Evolutionary conservation across 495 filamentous ascomycete species (phyloP), one percentile per base, ranked within the genome.

Genomic region (Penicillium egyptiacum): DNA sequence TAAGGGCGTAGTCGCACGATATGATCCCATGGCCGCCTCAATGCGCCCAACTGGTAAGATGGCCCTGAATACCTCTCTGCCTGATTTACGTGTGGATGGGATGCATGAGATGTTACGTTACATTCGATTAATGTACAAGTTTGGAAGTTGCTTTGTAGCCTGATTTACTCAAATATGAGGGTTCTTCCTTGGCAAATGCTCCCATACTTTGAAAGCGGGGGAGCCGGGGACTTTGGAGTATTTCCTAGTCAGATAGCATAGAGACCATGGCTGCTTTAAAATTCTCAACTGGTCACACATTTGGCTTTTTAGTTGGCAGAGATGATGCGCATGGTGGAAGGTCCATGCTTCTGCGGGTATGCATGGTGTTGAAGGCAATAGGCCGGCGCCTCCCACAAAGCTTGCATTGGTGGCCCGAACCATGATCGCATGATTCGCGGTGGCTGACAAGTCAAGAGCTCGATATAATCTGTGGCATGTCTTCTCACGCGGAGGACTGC

Each of bases 11-110:
- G 39, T 16, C 23, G 47, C 56, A 55, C 53, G 64, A 64, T 60
- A 12, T 53, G 62, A 55, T 62, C 59, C 54, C 54, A 55, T 53
- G 62, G 39, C 45, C n/a, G 28, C 33, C 33, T 55, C 60, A 67
- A 67, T 59, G 59, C 59, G 64, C 50, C 30, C 22, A 41, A 14
- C 35, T 26, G 35, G 9, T 12, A 50, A 35, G 20, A 20, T 50
- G 3, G 17, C 25, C 17, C n/a, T 30, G 39, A 51, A 17, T 19
- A 23, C 22, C 45, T 50, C 12, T n/a, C 17, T 41, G 35, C 23
- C 23, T 26, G 12, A 28, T 52, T 28, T 50, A 26, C 45, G 31
- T 31, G 26, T 10, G 5, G 19, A 28, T 5, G 28, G 47, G 14
- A 23, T 1, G 12, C 10, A 23, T 31, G 6, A 5, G 7, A 50